Base-by-base conservation (phyloP, 2,329 filamentous ascomycete genomes). In the Rhinocladiella similis region DNA sequence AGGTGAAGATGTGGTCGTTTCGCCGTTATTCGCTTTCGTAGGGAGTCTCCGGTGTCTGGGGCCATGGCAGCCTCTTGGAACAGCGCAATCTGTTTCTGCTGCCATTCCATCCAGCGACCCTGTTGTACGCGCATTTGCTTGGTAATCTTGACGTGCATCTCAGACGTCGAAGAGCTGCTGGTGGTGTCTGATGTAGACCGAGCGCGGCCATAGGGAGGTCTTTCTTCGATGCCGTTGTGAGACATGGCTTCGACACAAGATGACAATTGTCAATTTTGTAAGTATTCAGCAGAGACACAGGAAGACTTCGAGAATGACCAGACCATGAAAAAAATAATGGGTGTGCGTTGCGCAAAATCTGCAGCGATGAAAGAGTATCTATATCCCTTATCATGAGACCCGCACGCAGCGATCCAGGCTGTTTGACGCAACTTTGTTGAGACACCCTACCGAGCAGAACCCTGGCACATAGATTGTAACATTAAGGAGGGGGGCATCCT, bases 71-170 rank as follows among this genome's bases (percentile, higher is more conserved):
- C 54, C 18, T 41, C 47, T 16, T 54, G 54, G 38, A 54, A 63
- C 14, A 20, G 36, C 16, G 56, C 54, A 19, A 63, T 50, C 47
- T 63, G 57, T 47, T 59, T 56, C 16, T 51, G 35, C 41, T 63
- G 60, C 60, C 57, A 61, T n/a, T 42, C 27, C 12, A 50, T n/a
- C 57, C 57, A 62, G 5, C 57, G 57, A 16, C 56, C 57, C 45
- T 60, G 57, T 38, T 58, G 53, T n/a, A 22, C 16, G 2, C 50
- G 57, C 57, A 60, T 63, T 46, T 63, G 60, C 35, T 50, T 59
- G 10, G 55, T 47, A 46, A 63, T 57, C 29, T 61, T 60, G 42
- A 33, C 38, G 47, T 62, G 60, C 52, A 62, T 57, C 29, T 58
- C 56, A 29, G 39, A 29, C 38, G 20, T 48, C 7, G 43, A 48